Conservation (phyloP, 2,329 filamentous ascomycete genomes). For the Metarhizium sp. region DNA sequence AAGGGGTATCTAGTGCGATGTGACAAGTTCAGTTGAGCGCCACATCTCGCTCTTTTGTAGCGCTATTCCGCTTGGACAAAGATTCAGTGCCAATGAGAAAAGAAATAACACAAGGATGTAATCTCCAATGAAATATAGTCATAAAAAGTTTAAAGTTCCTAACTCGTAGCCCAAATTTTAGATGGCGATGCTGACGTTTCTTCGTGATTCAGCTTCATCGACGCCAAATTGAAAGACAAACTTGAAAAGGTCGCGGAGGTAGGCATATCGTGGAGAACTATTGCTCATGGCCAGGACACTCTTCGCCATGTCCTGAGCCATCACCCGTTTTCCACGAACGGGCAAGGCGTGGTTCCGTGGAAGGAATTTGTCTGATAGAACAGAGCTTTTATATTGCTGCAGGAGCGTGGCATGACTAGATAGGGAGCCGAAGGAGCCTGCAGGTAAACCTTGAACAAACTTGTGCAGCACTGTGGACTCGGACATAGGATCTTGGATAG, state of each 20-base stretch:
- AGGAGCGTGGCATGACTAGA: conserved; percentile 63
- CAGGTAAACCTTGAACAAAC: conserved; percentile 67
- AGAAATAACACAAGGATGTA: background rate
- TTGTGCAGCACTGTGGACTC: conserved; percentile 52
- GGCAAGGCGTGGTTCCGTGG: conserved; percentile 33
- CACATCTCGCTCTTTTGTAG: background rate
- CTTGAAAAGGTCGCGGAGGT: conserved; percentile 72
- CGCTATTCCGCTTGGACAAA: background rate
- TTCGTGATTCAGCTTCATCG: conserved; percentile 64
- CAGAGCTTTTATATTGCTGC: conserved; percentile 70
- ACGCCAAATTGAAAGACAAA: conserved; percentile 77
- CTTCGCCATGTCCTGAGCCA: conserved; percentile 68
- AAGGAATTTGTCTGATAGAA: conserved; percentile 59
- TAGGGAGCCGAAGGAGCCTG: conserved; percentile 67
- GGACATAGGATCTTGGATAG: conserved; percentile 32
- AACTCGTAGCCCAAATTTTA: conserved; percentile 16
- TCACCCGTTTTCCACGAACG: conserved; percentile 46
- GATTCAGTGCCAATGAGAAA: background rate
- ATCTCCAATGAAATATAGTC: background rate
- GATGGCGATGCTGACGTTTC: conserved; percentile 52
- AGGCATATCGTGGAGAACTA: conserved; percentile 59
- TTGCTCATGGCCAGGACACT: conserved; percentile 69
- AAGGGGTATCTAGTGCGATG: conserved; percentile 2
- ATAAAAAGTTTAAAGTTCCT: background rate
- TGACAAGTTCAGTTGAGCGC: background rate